Percentiles rank a stretch among this genome's conserved stretches.
These are phyloP conservation scores for Thalassiosira mediterranea DNA, from an alignment of 352 stramenopile species.

Conservation along the genomic window DNA sequence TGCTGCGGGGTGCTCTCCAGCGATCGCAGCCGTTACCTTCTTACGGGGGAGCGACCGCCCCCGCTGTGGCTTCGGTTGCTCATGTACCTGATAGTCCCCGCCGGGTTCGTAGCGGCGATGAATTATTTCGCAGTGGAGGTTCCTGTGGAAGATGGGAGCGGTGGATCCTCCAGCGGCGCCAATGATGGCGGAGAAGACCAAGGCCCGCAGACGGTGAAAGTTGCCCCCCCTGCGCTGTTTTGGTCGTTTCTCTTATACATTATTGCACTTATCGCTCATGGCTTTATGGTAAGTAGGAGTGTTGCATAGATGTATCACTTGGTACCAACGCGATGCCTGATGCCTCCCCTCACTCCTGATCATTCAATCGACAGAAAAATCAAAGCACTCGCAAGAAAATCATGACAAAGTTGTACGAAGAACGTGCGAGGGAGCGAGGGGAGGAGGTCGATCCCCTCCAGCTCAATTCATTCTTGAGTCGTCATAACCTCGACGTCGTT, in stretches of 20 bases:
- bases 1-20: conserved; percentile 48
- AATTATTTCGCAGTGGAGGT: conserved; percentile 51
- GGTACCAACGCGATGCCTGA: conserved; percentile 2
- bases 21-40: conserved; percentile 46
- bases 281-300: conserved; percentile 21
- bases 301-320: too few relatives aligned
- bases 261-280: conserved; percentile 9
- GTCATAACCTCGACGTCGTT: conserved; percentile 23
- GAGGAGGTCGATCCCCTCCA: conserved; percentile 31
- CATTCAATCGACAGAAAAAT: conserved; percentile 14
- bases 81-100: conserved; percentile 47
- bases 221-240: conserved; percentile 10
- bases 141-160: not conserved
- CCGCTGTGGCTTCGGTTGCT: conserved; percentile 42
- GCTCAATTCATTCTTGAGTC: conserved; percentile 27
- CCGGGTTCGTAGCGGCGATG: conserved; percentile 43
- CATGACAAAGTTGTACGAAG: conserved; percentile 51
- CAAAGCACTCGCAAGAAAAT: conserved; percentile 29
- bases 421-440: conserved; percentile 18
- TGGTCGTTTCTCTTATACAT: conserved; percentile 30
- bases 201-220: conserved; percentile 23
- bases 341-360: too few relatives aligned
- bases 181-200: conserved; percentile 6
- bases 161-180: too few relatives aligned
- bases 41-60: conserved; percentile 43